These are phyloP conservation scores for Candida stauntonica DNA, from an alignment of 805 yeast species.

Conservation along the genomic window DNA sequence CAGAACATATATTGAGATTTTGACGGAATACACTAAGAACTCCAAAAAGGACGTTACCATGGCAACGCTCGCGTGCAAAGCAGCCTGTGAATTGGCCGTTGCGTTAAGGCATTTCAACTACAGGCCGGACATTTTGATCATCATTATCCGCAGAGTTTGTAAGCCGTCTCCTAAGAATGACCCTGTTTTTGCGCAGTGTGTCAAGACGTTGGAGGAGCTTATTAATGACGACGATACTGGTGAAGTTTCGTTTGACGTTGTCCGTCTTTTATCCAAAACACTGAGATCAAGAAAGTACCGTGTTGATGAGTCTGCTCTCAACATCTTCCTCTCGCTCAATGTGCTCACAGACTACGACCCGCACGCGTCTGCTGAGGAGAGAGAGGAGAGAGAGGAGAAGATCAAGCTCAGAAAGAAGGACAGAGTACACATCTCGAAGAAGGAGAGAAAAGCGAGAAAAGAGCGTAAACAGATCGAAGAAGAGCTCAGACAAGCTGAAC, in stretches of 20 bases:
- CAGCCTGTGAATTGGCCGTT: slow-evolving; percentile 72
- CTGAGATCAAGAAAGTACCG: slow-evolving; percentile 69
- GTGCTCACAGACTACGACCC: slow-evolving; percentile 73
- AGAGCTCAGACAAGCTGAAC: slow-evolving; percentile 84
- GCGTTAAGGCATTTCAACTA: slow-evolving; percentile 76
- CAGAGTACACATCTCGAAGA: slow-evolving; percentile 85
- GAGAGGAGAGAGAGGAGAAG: slow-evolving; percentile 39
- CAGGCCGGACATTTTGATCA: slow-evolving; percentile 66
- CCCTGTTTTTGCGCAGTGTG: slow-evolving; percentile 50
- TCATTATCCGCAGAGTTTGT: slow-evolving; percentile 64
- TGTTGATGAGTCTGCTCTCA: slow-evolving; percentile 79
- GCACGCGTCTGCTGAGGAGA: slow-evolving; percentile 44
- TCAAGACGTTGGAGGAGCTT: slow-evolving; percentile 64
- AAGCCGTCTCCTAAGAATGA: slow-evolving; percentile 45
- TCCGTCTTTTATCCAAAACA: slow-evolving; percentile 63
- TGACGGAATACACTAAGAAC: slow-evolving; percentile 40
- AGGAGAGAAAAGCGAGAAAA: slow-evolving; percentile 81
- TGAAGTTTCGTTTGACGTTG: slow-evolving; percentile 69
- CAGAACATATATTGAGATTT: slow-evolving; percentile 55
- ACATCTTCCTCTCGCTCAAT: slow-evolving; percentile 63
- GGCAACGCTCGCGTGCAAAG: slow-evolving; percentile 62
- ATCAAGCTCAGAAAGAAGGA: slow-evolving; percentile 74
- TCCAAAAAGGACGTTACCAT: slow-evolving; percentile 33
- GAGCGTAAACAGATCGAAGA: slow-evolving; percentile 85
- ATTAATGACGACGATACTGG: slow-evolving; percentile 80